Base-by-base conservation (phyloP, 2,329 filamentous ascomycete genomes). In the Aspergillus vadensis region DNA sequence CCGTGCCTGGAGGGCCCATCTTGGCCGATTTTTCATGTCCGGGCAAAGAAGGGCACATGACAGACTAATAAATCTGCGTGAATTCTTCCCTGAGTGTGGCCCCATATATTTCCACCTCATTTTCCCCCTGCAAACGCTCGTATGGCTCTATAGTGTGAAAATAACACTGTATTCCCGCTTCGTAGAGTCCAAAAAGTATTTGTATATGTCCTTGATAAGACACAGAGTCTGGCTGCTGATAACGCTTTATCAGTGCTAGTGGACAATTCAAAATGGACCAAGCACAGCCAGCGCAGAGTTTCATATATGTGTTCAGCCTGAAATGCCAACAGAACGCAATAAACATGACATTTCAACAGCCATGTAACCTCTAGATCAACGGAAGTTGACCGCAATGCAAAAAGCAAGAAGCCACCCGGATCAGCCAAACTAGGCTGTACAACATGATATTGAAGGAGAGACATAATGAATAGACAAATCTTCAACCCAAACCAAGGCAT, bases 361-460 rank as follows among this genome's bases (percentile, higher is more conserved):
- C 47, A 30, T 38, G 47, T 52, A 51, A 49, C n/a, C 27, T 21
- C 27, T 36, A 49, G 21, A 56, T 25, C 57, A 49, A 38, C 25
- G 10, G 47, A 55, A 38, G 55, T 55, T 10, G 44, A 48, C 32
- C 32, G 25, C 41, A 59, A 27, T 41, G 50, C 23, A 47, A 39
- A 41, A 41, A 41, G 25, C 12, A 47, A 25, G 43, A 23, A 14
- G 39, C 44, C 44, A 43, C 58, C 41, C 27, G 27, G 3, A 51
- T 58, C 48, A 49, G 36, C 55, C 57, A 50, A 30, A 30, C 39
- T 56, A 17, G 17, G 39, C 49, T 51, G 27, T 63, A 63, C 61
- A 63, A 36, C 12, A 36, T 36, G 32, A 36, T 36, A 36, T 36
- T 36, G 12, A 36, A 36, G 5, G 12, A 36, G 32, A 36, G 15